phyloP scores from a whole-genome alignment of 2,329 filamentous ascomycete species.

The Gnomoniopsis sp. region DNA sequence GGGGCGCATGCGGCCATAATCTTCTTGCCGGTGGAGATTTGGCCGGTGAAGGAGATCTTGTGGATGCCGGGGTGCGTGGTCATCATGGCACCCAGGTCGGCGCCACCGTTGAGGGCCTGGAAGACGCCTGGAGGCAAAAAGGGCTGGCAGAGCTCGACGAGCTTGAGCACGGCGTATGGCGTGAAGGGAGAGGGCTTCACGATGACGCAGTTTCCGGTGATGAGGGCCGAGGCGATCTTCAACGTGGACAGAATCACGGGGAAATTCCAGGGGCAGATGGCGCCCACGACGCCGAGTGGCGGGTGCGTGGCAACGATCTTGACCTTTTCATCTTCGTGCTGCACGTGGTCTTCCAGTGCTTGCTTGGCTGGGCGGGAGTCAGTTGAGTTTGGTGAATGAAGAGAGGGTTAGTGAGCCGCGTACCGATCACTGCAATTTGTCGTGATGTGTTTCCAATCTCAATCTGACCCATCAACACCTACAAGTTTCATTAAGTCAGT shows the following conservation, averaged over 20 bases:
- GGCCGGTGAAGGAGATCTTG: slow-evolving; percentile 59
- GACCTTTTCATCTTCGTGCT: slow-evolving; percentile 42
- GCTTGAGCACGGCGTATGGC: slow-evolving; percentile 48
- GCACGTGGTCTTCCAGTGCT: slow-evolving; percentile 41
- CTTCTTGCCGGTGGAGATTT: slow-evolving; percentile 43
- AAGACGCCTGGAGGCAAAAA: slow-evolving; percentile 56
- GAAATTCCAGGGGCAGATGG: slow-evolving; percentile 62
- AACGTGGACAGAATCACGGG: slow-evolving; percentile 43
- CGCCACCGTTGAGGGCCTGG: slow-evolving; percentile 52
- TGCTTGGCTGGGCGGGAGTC: slow-evolving; percentile 22
- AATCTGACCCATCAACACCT: slow-evolving; percentile 31
- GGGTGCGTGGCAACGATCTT: slow-evolving; percentile 39
- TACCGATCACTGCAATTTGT: slow-evolving; percentile 36
- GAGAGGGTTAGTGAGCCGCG: slow-evolving; percentile 2
- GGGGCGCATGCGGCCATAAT: slow-evolving; percentile 44
- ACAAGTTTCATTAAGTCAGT: neutral
- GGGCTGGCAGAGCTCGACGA: slow-evolving; percentile 37
- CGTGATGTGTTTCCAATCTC: slow-evolving; percentile 35
- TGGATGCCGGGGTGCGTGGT: slow-evolving; percentile 51
- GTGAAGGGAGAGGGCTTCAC: slow-evolving; percentile 47
- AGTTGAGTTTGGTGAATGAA: neutral
- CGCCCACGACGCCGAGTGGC: slow-evolving; percentile 48
- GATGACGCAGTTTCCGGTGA: slow-evolving; percentile 52
- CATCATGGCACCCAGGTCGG: slow-evolving; percentile 50
- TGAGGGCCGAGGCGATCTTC: slow-evolving; percentile 47